phyloP scores from a whole-genome alignment of 768 basidiomycete species.

The Termitomyces heimii region DNA sequence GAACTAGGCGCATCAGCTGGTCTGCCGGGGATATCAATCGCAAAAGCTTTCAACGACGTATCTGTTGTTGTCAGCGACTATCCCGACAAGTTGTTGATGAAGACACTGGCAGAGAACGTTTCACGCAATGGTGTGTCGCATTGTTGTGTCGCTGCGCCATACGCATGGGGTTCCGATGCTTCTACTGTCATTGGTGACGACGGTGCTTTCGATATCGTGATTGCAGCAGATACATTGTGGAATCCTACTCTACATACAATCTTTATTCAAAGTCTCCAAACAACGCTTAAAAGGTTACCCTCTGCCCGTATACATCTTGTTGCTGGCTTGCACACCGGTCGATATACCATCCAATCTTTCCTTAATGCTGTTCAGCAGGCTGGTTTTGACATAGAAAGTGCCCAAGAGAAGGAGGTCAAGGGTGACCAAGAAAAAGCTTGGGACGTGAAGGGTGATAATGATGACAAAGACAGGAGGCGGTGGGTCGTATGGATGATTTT shows the following conservation, averaged over 20 bases:
- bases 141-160: conserved; percentile 48
- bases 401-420: conserved; percentile 41
- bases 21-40: conserved; percentile 64
- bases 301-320: conserved; percentile 57
- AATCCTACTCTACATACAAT: conserved; percentile 52
- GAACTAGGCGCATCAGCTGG: conserved; percentile 76
- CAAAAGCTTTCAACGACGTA: conserved; percentile 36
- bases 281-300: conserved; percentile 35
- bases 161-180: conserved; percentile 61
- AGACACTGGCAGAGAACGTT: conserved; percentile 53
- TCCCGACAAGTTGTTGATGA: conserved; percentile 58
- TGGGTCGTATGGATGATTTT: conserved; percentile 71
- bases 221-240: conserved; percentile 80
- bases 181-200: conserved; percentile 17
- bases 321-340: conserved; percentile 71
- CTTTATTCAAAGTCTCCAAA: conserved; percentile 47
- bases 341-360: conserved; percentile 66
- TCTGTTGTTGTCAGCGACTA: conserved; percentile 62
- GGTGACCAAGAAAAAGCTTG: conserved; percentile 38
- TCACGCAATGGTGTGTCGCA: conserved; percentile 38
- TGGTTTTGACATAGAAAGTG: conserved; percentile 41
- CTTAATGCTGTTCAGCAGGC: conserved; percentile 28
- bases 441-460: conserved; percentile 49
- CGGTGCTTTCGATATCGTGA: conserved; percentile 52
- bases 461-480: conserved; percentile 59